These are phyloP conservation scores for Rosa lucieae DNA, from an alignment of 306 rosid genomes.

Conservation along the genomic window DNA sequence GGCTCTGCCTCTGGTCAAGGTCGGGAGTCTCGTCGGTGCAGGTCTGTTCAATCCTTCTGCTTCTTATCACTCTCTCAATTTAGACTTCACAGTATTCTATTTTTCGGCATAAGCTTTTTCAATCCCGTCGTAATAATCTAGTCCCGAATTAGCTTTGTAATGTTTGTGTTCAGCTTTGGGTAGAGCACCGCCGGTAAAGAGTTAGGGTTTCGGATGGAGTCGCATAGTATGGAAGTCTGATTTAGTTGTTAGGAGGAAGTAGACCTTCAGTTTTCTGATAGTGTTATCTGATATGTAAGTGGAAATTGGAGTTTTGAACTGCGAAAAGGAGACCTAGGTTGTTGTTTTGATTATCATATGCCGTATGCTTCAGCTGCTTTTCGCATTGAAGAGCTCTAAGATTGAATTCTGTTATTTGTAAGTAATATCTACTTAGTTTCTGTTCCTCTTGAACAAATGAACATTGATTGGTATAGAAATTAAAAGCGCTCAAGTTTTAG, in stretches of 20 bases:
- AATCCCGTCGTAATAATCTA: neutral
- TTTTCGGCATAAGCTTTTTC: neutral
- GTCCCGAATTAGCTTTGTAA: neutral
- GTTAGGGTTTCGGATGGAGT: constrained; percentile 30
- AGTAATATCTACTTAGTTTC: neutral
- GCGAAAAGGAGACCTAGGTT: neutral
- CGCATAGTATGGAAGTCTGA: neutral
- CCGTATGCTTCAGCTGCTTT: neutral
- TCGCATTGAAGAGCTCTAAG: neutral
- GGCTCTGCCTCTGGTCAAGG: constrained; percentile 80
- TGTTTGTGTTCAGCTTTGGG: neutral
- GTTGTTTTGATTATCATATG: neutral
- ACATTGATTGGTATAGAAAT: neutral
- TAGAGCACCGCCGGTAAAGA: neutral
- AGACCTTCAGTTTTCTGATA: neutral
- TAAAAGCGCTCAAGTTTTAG: constrained; percentile 20
- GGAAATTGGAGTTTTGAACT: neutral
- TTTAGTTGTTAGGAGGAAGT: neutral
- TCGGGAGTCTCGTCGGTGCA: constrained; percentile 87
- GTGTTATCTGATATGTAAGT: neutral
- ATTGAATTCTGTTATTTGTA: neutral
- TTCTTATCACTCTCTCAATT: neutral
- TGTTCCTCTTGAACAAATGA: neutral
- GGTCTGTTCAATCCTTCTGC: constrained; percentile 42
- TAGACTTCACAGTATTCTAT: neutral